Evolutionary conservation across 2,329 filamentous ascomycete genomes (phyloP), one percentile per base, ranked within the genome.

Genomic region (Monascus ruber): DNA sequence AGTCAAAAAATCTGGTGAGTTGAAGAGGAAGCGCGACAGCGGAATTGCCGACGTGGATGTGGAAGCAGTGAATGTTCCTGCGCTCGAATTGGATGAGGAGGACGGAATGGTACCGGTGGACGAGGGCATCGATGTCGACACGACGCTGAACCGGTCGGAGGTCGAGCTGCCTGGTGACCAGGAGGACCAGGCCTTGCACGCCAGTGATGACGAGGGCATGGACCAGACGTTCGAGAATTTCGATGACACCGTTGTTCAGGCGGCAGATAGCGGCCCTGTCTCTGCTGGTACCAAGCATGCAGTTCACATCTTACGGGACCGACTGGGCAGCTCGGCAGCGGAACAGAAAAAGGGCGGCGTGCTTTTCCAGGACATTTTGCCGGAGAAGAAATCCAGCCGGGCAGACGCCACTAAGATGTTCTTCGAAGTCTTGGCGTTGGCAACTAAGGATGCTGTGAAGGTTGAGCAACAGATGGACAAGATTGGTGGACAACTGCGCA

Each of bases 351-450:
- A 83, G 59, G 74, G 73, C 24, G 77, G 77, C 8, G 86, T 94
- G 3, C 72, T 93, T 3, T 95, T 98, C 71, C 89, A 95, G 54
- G 83, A 94, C 42, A 73, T 98, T 35, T 74, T 95, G 28, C 91
- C 91, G 0, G 85, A 94, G 63, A 68, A 73, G 47, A 76, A 75
- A 44, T 89, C 89, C 1, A 86, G 76, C 48, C 85, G 85, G 62
- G 83, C 83, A 6, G 91, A 96, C 53, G 91, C 91, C 0, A 98
- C 91, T 33, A 95, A 95, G 73, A 95, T 98, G 87, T 98, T 98
- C 69, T 98, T 98, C 54, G 91, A 98, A 66, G 82, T 91, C 39
- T 72, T 98, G 24, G 91, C 98, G 3, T 73, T 98, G 35, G 91
- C 89, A 4, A 98, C 91, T 33, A 98, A 98, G 68, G 91, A 98